phyloP scores from a whole-genome alignment of 2,329 filamentous ascomycete species.

The Fusarium armeniacum region DNA sequence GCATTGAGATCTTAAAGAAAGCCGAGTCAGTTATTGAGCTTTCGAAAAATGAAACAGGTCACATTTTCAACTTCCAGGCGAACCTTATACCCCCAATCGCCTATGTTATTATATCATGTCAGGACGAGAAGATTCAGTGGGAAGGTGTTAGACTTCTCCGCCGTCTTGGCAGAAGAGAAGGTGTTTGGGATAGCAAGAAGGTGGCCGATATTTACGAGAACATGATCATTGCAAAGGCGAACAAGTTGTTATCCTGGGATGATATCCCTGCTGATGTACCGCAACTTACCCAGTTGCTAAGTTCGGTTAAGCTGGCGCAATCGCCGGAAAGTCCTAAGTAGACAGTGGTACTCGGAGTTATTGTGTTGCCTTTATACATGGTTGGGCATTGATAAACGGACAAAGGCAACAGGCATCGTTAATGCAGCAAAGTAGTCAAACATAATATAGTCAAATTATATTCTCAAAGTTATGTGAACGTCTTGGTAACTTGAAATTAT shows the following conservation, averaged over 20 bases:
- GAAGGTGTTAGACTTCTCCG: conserved; percentile 14
- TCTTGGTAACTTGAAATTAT: neutral
- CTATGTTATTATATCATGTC: conserved; percentile 27
- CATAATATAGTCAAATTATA: neutral
- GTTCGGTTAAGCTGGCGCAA: neutral
- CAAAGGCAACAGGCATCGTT: too few relatives aligned
- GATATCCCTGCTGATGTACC: conserved; percentile 20
- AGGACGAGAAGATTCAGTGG: conserved; percentile 18
- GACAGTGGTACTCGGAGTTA: too few relatives aligned
- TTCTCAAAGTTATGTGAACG: neutral
- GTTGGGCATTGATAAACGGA: neutral
- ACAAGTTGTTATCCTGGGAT: conserved; percentile 8
- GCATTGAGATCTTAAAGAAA: conserved; percentile 7
- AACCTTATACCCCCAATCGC: conserved; percentile 19
- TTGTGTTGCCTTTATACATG: neutral
- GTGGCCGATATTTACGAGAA: conserved; percentile 23
- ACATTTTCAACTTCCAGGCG: conserved; percentile 18
- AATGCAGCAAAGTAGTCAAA: neutral
- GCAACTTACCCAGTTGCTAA: conserved; percentile 8
- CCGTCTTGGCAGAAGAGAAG: conserved; percentile 6
- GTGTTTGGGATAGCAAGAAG: conserved; percentile 32
- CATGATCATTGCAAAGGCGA: conserved; percentile 20
- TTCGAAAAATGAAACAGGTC: neutral
- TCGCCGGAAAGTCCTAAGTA: neutral
- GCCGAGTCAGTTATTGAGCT: conserved; percentile 10